These are phyloP conservation scores for Stenogyne calaminthoides DNA, from an alignment of 305 asterid genomes.

Conservation along the genomic window DNA sequence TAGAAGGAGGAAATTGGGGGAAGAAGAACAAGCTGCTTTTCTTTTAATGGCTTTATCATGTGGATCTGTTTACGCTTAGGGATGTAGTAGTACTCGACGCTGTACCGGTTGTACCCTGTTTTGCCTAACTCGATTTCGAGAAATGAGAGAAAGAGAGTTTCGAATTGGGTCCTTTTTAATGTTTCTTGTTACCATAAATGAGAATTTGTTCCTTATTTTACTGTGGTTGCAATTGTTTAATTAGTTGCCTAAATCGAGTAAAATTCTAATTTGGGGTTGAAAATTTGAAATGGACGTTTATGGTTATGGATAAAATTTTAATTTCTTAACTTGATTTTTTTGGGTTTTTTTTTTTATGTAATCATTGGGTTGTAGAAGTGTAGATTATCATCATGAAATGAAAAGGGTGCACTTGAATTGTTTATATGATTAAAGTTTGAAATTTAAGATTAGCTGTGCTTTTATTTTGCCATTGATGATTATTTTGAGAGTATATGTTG, in stretches of 20 bases:
- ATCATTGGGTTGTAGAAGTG: not conserved
- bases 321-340: not conserved
- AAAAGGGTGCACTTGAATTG: not conserved
- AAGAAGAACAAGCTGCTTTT: slow-evolving; percentile 85
- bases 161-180: slow-evolving; percentile 33
- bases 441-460: too few species aligned
- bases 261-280: not conserved
- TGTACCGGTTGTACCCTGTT: slow-evolving; percentile 32
- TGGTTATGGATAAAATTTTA: not conserved
- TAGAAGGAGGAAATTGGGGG: slow-evolving; percentile 70
- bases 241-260: not conserved
- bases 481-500: too few species aligned
- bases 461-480: too few species aligned
- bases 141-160: slow-evolving; percentile 18
- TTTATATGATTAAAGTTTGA: not conserved
- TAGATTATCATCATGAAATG: not conserved
- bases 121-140: slow-evolving; percentile 17
- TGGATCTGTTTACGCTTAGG: slow-evolving; percentile 86
- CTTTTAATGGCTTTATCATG: slow-evolving; percentile 85
- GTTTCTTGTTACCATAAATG: slow-evolving; percentile 41
- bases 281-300: not conserved
- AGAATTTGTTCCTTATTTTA: slow-evolving; percentile 24
- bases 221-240: not conserved
- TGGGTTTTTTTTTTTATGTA: not conserved
- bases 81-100: slow-evolving; percentile 35